phyloP scores from a whole-genome alignment of 108 stramenopile species.

The Schizochytrium sp. region DNA sequence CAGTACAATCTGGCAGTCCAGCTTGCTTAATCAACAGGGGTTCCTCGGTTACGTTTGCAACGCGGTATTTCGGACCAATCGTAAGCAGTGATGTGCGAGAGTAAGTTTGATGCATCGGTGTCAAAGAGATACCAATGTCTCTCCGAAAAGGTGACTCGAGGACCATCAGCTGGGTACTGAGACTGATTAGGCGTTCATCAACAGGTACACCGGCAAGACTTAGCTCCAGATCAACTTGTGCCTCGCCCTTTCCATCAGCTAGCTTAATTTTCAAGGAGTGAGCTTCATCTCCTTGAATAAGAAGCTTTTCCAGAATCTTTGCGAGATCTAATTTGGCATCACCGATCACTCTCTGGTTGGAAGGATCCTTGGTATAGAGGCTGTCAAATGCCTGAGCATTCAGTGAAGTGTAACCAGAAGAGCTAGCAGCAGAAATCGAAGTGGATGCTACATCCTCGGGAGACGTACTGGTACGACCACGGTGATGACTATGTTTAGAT shows the following conservation, averaged over 20 bases:
- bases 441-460: background rate
- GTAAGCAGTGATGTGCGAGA: slow-evolving; percentile 15
- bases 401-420: background rate
- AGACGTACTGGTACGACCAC: too few species aligned
- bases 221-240: background rate
- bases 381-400: background rate
- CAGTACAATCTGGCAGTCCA: slow-evolving; percentile 1
- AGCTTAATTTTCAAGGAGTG: background rate
- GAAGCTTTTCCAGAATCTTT: background rate
- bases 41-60: slow-evolving; percentile 33
- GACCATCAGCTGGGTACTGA: background rate
- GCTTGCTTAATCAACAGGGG: slow-evolving; percentile 5
- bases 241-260: background rate
- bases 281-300: background rate
- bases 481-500: too few species aligned
- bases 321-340: background rate
- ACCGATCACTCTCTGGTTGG: background rate
- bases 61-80: slow-evolving; percentile 38
- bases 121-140: slow-evolving; percentile 21
- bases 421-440: background rate
- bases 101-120: background rate
- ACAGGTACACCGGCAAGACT: background rate
- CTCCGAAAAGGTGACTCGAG: background rate
- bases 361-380: background rate
- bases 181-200: background rate